These are phyloP conservation scores for Globisporangium nunn DNA, from an alignment of 352 stramenopile genomes.

Conservation along the genomic window DNA sequence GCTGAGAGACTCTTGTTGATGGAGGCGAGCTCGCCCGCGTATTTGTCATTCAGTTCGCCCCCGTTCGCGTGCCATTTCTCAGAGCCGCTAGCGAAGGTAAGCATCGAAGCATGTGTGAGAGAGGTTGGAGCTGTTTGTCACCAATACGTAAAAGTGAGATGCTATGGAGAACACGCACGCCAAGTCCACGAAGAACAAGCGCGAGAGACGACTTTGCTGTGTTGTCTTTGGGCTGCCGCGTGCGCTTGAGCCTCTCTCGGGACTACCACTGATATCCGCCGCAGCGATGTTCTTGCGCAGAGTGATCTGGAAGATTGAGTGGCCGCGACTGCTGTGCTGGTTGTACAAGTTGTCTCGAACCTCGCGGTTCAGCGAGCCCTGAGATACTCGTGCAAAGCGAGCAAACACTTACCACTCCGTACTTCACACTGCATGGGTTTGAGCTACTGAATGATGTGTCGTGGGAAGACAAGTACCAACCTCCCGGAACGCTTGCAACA, in stretches of 20 bases:
- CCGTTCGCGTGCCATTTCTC: slow-evolving; percentile 63
- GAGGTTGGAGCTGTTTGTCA: too few relatives aligned
- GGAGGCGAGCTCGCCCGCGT: slow-evolving; percentile 47
- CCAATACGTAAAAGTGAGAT: too few relatives aligned
- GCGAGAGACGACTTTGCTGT: slow-evolving; percentile 34
- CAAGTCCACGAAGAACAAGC: slow-evolving; percentile 69
- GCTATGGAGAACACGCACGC: slow-evolving; percentile 20
- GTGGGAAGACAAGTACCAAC: slow-evolving; percentile 14
- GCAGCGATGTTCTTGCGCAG: slow-evolving; percentile 28
- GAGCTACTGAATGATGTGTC: too few relatives aligned
- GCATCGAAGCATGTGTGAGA: neutral
- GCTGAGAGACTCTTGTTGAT: slow-evolving; percentile 77
- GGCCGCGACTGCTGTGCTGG: slow-evolving; percentile 56
- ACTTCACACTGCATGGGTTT: too few relatives aligned
- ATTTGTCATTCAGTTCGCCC: slow-evolving; percentile 49
- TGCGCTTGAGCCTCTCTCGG: slow-evolving; percentile 1
- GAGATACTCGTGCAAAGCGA: neutral
- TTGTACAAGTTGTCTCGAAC: slow-evolving; percentile 73
- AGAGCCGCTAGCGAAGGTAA: slow-evolving; percentile 31
- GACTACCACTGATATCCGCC: neutral
- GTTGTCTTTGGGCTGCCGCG: too few relatives aligned
- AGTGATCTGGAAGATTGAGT: slow-evolving; percentile 71
- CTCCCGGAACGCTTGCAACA: slow-evolving; percentile 56
- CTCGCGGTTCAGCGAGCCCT: slow-evolving; percentile 61
- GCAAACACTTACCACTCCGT: too few relatives aligned